Evolutionary conservation across 139 green algal genomes (phyloP).

Genomic region (Desmodesmus armatus): DNA sequence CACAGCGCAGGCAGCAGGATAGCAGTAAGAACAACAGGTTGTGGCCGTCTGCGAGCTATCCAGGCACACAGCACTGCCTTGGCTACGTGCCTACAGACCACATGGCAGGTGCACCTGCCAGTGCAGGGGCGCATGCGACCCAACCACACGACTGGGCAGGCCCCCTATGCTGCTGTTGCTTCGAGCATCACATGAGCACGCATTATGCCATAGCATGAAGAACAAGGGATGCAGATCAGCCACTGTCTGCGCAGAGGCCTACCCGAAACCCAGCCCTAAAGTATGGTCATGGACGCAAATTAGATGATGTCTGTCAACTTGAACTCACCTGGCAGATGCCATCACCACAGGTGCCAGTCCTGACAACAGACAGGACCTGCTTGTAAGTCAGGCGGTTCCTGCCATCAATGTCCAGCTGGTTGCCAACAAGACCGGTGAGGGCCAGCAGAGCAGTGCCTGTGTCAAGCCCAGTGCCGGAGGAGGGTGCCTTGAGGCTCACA

Average conservation of each 20-base stretch:
- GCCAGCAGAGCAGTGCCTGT: slow-evolving; percentile 29
- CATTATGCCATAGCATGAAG: too few relatives aligned
- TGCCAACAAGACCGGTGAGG: not conserved
- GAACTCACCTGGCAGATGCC: slow-evolving; percentile 61
- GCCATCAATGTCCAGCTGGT: not conserved
- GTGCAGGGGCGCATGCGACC: too few relatives aligned
- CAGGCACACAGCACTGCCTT: not conserved
- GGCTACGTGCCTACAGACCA: too few relatives aligned
- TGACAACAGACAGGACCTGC: not conserved
- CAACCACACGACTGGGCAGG: too few relatives aligned
- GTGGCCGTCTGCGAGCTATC: too few relatives aligned
- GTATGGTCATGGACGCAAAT: too few relatives aligned
- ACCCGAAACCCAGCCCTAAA: too few relatives aligned
- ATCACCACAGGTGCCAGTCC: slow-evolving; percentile 63
- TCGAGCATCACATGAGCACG: too few relatives aligned
- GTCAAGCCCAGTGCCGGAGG: not conserved
- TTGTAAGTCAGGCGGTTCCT: not conserved
- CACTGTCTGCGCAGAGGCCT: not conserved
- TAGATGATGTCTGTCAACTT: slow-evolving; percentile 1
- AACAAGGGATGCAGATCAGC: too few relatives aligned
- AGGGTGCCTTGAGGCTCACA: not conserved
- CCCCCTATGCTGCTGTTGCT: not conserved
- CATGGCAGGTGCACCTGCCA: too few relatives aligned
- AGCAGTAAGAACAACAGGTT: too few relatives aligned
- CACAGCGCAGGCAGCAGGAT: not conserved